Conservation (phyloP, 2,329 filamentous ascomycete species). For the Fonsecaea monophora region DNA sequence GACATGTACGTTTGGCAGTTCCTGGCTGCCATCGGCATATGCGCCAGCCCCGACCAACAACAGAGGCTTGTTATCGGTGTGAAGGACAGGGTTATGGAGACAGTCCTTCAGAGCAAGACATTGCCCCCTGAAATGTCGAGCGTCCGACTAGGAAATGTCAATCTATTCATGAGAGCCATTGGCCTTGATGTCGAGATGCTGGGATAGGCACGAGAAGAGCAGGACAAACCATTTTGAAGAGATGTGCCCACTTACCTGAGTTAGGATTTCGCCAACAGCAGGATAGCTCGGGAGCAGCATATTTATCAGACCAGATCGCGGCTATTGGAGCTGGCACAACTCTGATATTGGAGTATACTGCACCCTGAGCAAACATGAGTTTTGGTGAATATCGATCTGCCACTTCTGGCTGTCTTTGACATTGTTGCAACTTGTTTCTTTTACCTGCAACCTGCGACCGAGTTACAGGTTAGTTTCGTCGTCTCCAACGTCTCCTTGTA, state of each 20-base stretch:
- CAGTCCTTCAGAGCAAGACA: slow-evolving; percentile 85
- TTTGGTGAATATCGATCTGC: not conserved
- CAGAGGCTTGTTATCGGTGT: slow-evolving; percentile 92
- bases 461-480: too few relatives aligned
- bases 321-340: not conserved
- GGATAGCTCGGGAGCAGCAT: not conserved
- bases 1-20: slow-evolving; percentile 99
- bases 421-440: not conserved
- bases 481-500: not conserved
- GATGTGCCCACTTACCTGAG: too few relatives aligned
- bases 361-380: not conserved
- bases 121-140: slow-evolving; percentile 84
- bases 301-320: not conserved
- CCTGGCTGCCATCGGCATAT: slow-evolving; percentile 91
- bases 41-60: slow-evolving; percentile 91
- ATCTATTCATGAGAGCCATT: slow-evolving; percentile 97
- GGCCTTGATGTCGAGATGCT: slow-evolving; percentile 91
- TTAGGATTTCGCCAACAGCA: not conserved
- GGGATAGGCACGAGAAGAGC: slow-evolving; percentile 50
- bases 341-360: not conserved
- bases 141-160: slow-evolving; percentile 87
- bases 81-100: slow-evolving; percentile 97
- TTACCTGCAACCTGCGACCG: not conserved
- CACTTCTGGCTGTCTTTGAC: not conserved
- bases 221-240: not conserved